Conservation (phyloP, 2,329 filamentous ascomycete genomes). For the Diatrype stigma region DNA sequence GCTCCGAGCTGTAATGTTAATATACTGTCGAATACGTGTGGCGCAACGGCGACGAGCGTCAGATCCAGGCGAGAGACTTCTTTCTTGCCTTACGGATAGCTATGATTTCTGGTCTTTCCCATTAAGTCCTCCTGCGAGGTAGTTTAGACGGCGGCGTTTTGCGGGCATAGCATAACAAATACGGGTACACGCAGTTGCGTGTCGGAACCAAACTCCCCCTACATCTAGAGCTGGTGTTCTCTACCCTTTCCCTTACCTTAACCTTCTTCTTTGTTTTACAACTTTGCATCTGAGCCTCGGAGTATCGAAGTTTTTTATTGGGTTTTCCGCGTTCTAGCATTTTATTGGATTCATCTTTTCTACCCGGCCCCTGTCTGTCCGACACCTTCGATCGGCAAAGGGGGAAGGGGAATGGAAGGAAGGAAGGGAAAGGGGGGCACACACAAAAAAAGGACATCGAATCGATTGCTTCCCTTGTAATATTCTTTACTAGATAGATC, state of each 20-base stretch:
- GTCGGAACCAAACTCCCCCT: neutral
- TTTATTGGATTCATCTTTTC: neutral
- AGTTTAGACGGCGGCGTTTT: too few species aligned
- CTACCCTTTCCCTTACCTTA: neutral
- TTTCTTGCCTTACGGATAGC: too few species aligned
- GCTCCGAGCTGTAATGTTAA: neutral
- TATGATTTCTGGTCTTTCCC: too few species aligned
- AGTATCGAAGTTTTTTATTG: neutral
- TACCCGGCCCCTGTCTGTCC: neutral
- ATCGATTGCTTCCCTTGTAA: too few species aligned
- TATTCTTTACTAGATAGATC: too few species aligned
- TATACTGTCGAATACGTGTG: too few species aligned
- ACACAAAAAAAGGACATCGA: too few species aligned
- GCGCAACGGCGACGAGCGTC: too few species aligned
- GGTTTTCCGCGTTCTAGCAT: neutral
- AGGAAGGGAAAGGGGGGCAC: neutral
- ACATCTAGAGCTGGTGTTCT: neutral
- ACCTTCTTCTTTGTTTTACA: neutral
- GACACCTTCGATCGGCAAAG: neutral
- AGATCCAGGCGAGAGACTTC: too few species aligned
- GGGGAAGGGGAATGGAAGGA: neutral
- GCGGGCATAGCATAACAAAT: too few species aligned
- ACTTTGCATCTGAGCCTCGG: neutral
- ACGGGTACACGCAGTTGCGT: too few species aligned
- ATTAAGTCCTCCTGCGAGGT: too few species aligned